Base-by-base conservation (phyloP, 306 rosid genomes). In the Macrotyloma uniflorum region DNA sequence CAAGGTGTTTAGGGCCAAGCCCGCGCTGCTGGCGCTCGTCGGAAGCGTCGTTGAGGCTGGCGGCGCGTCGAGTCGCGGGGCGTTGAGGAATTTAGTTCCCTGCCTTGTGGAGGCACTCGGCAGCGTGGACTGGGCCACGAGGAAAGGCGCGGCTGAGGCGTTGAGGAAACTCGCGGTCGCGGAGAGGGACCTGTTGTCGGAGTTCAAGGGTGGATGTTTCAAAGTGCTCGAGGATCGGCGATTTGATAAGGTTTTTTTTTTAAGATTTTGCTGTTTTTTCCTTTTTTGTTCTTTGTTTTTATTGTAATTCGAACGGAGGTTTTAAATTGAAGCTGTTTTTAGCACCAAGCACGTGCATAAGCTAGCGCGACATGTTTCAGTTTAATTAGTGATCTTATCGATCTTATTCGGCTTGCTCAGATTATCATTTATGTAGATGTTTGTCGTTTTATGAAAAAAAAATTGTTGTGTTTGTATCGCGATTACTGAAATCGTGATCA, bases 81-180 rank as follows among this genome's bases (percentile, higher is more conserved):
- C 87, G 18, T 42, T 85, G 85, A 86, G 72, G 64, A 83, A 35
- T 40, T 70, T 92, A 62, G 91, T 92, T 61, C 89, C 93, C 16
- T 85, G 90, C 72, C 28, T 92, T 61, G 77, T 86, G 66, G 86
- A 76, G 33, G 84, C 83, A 40, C 80, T 92, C n/a, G 69, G 89
- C 57, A 83, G 85, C 53, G 83, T 85, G 15, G 92, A 92, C 47
- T 92, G 97, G 97, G 88, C 92, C 9, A 89, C 92, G 19, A 84
- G 97, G 80, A 92, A 90, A 68, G 91, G 93, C 2, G 90, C 93
- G 8, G 91, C 96, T 0, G 96, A 92, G 85, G 91, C 87, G 13
- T 82, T 92, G 67, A 51, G 42, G 57, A 89, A 84, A 83, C 83
- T 92, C 71, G 96, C 97, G 13, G 68, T 40, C 5, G 85, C 35